Base-by-base conservation (phyloP, 73 alveolate genomes). In the Paramecium octaurelia region DNA sequence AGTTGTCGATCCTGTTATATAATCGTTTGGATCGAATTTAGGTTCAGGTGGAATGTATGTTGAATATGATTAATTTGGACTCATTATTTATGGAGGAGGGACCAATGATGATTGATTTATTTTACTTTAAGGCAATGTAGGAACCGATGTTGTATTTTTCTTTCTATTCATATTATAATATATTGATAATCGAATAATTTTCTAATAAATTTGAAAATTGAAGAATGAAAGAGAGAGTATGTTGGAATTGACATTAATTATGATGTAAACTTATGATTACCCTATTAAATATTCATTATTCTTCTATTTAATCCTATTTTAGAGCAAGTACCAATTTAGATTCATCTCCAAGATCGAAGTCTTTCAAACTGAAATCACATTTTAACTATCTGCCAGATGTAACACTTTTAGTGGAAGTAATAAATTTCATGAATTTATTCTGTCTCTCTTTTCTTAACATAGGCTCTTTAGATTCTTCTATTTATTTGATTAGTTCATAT, bases 311-410 rank as follows among this genome's bases (percentile, higher is more conserved):
- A 54, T 54, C 69, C 21, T 54, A 16, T 54, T 54, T 54, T 54
- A n/a, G 21, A 54, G 69, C 34, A 10, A 14, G n/a, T 24, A 20
- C 10, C 29, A 31, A 44, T 35, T 48, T 80, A 10, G 91, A 44
- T 80, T 80, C 91, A 80, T 80, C 91, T 27, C 91, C 91, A 12
- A 80, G 20, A 24, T 80, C 91, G 29, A 80, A 80, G 34, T 80
- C 91, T 9, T 42, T 44, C 20, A 80, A 24, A 43, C 91, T 80
- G 18, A 80, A 80, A 48, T 80, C 75, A 80, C 73, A 80, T 18
- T 80, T 42, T 20, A n/a, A 8, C 20, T 42, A 24, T 40, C 59
- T 73, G 8, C 87, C 75, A 43, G 91, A 80, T 21, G 91, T 80
- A 20, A 44, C 2, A 48, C 91, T 80, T 54, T 48, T 80, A 2